Conservation (phyloP, 2,329 filamentous ascomycete genomes). For the Hymenotorrendiella dingleyae region DNA sequence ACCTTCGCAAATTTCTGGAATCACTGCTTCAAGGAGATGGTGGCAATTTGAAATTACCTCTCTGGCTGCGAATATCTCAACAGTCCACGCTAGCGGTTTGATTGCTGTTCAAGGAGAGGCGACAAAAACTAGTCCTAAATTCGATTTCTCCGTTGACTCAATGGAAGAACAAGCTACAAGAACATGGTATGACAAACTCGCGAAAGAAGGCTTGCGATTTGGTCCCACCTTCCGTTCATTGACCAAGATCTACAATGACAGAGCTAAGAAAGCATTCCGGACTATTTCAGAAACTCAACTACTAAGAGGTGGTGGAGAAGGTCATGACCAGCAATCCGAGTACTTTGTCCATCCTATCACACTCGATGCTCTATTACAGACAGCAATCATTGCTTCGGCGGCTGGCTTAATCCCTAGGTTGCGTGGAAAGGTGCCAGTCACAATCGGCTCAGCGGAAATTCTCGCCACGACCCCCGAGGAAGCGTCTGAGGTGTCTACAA, state of each 20-base stretch:
- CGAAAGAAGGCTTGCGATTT: slow-evolving; percentile 35
- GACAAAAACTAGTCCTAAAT: neutral
- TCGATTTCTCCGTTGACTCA: neutral
- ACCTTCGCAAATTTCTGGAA: slow-evolving; percentile 4
- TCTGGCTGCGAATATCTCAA: neutral
- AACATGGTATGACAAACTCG: slow-evolving; percentile 32
- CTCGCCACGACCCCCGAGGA: neutral
- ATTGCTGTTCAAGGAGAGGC: neutral
- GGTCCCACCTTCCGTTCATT: slow-evolving; percentile 35
- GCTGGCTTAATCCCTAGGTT: slow-evolving; percentile 7
- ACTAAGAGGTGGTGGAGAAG: slow-evolving; percentile 5
- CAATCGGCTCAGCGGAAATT: slow-evolving; percentile 3
- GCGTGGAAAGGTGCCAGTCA: slow-evolving; percentile 10
- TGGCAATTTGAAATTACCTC: slow-evolving; percentile 12
- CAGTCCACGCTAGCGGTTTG: slow-evolving; percentile 10
- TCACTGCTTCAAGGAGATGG: slow-evolving; percentile 8
- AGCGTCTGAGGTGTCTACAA: slow-evolving; percentile 4
- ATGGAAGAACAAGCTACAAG: slow-evolving; percentile 6
- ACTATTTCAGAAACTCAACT: slow-evolving; percentile 6
- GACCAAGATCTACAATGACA: slow-evolving; percentile 21
- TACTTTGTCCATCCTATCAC: slow-evolving; percentile 48
- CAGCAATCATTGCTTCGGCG: slow-evolving; percentile 28
- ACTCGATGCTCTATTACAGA: slow-evolving; percentile 50
- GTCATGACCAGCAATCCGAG: slow-evolving; percentile 3
- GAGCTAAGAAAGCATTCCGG: slow-evolving; percentile 2